Evolutionary conservation across 2,329 filamentous ascomycete genomes (phyloP), one percentile per base, ranked within the genome.

Genomic region (Paecilomyces fulvus): DNA sequence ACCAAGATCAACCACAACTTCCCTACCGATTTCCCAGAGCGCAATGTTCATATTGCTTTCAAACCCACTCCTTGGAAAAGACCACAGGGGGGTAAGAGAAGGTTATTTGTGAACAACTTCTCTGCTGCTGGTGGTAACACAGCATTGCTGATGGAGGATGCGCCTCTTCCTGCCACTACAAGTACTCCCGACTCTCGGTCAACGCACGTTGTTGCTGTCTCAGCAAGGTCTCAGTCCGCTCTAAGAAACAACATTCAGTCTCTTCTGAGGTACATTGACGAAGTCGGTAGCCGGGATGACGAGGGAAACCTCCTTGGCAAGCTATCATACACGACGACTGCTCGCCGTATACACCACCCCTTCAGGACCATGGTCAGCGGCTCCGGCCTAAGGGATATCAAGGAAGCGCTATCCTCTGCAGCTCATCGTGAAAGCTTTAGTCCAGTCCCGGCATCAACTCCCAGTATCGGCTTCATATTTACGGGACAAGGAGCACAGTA

Each of bases 71-170:
- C 67, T 11, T 70, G 71, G 65, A 54, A 58, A 8, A 61, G 64
- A 48, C 64, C 66, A 21, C 60, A 62, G 51, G 62, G 62, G 23
- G 65, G 67, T 50, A 64, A 70, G 54, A 68, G 77, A 7, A 69
- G 67, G 20, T 70, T 77, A 17, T 70, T 73, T 37, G 71, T 86
- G 61, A 88, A 88, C 75, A 88, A 87, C 72, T 89, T 88, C 66
- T 83, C 82, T 60, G 87, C 86, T 6, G 84, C 86, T 54, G 86
- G 86, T 61, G 86, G 87, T 31, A 90, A 90, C 70, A 88, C 86
- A 1, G 82, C 84, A 14, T 68, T 89, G 23, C 69, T 89, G 6
- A 64, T 89, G 1, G 83, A 88, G 64, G 85, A 88, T 59, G 81
- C 76, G 0, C 83, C 83, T 2, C 53, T 68, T 69, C 56, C 64